A percentile compares a stretch with the other conserved stretches of the same genome.
Evolutionary conservation across 176 grass and related monocot species (phyloP).

Genomic region (Ensete ventricosum): DNA sequence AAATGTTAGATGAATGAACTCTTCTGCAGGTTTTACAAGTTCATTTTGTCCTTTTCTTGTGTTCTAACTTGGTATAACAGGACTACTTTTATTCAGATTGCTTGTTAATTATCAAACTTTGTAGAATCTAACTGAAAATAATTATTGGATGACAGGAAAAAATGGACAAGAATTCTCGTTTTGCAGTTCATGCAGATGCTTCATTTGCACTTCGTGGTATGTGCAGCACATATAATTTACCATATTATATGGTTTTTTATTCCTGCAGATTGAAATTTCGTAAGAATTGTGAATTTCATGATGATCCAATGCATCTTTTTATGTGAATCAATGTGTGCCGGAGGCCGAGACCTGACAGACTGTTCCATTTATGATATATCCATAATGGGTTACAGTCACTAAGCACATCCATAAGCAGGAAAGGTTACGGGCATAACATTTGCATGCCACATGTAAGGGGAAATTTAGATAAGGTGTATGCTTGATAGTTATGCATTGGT

Average conservation of each 20-base stretch:
- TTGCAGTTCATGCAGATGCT: slow-evolving; percentile 8
- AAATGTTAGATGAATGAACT: not conserved
- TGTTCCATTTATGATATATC: too few species aligned
- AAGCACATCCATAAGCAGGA: too few species aligned
- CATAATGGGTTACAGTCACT: too few species aligned
- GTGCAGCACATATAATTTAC: not conserved
- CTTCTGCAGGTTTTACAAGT: too few species aligned
- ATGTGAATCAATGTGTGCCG: too few species aligned
- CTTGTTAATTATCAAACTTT: not conserved
- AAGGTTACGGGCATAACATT: too few species aligned
- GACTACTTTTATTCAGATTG: not conserved
- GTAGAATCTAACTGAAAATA: not conserved
- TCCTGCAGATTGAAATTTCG: not conserved
- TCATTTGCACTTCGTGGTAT: slow-evolving; percentile 21
- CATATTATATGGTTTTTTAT: not conserved
- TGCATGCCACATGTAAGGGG: too few species aligned
- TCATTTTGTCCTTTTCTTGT: too few species aligned
- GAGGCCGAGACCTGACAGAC: too few species aligned
- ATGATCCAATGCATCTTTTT: too few species aligned
- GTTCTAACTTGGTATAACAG: not conserved
- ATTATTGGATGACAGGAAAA: not conserved
- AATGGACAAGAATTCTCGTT: slow-evolving; percentile 2
- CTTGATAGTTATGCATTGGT: not conserved
- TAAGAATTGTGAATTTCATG: not conserved
- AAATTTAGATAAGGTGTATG: too few species aligned